Base-by-base conservation (phyloP, 768 basidiomycete species). In the Sarcomyxa edulis region DNA sequence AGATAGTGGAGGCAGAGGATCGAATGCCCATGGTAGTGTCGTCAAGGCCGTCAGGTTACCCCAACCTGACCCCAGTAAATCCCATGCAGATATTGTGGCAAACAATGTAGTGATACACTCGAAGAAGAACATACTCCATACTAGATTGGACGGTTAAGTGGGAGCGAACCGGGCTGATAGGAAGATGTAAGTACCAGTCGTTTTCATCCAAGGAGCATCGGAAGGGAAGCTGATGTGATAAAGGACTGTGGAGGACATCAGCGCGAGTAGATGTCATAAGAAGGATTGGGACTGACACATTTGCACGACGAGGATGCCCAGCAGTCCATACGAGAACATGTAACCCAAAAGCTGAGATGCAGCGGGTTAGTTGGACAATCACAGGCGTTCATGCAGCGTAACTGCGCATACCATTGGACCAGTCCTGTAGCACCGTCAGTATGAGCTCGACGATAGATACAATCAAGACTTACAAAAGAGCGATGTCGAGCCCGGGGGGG, bases 251-350 rank as follows among this genome's bases (percentile, higher is more conserved):
- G 21, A n/a, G 18, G 11, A 18, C n/a, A 24, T 20, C 12, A 24
- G n/a, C 10, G 14, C 16, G 21, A 7, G 10, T 28, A 31, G 2
- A 18, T 27, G 20, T 20, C 5, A n/a, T 15, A 32, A 16, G 8
- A 24, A 19, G 18, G 21, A 26, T 12, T 16, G 8, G n/a, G 20
- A 38, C 49, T 37, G 15, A 50, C 46, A 50, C 18, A 52, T 20
- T 18, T 52, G 49, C 6, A 50, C 47, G 16, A 52, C 32, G 16
- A 50, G 45, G 14, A 52, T 46, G 21, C 51, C 51, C 25, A 41
- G 48, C 19, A 52, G 31, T 23, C 32, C 22, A 24, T 46, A 52
- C 23, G 49, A 38, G 37, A 49, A 50, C 28, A 50, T 32, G 20
- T 50, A 51, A 5, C 49, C 46, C 19, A 50, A 31, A 11, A 46